Conservation (phyloP, 1,139 yeast species). For the Insectozyma bohioensis region DNA sequence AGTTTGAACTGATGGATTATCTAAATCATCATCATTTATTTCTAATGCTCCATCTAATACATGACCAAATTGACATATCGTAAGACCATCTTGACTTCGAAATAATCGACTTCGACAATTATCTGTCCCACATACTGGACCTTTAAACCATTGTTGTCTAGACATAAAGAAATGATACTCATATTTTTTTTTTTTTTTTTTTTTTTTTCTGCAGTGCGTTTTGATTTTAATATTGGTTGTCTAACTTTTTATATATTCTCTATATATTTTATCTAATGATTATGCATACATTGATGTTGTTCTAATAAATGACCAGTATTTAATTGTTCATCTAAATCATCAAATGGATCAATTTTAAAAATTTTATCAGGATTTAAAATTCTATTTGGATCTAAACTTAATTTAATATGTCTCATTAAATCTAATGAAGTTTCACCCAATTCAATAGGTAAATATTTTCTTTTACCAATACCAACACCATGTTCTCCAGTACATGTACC, state of each 20-base stretch:
- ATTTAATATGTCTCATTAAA: constrained; percentile 39
- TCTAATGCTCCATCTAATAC: constrained; percentile 80
- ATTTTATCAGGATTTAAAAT: constrained; percentile 38
- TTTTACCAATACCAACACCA: constrained; percentile 48
- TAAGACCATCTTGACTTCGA: constrained; percentile 69
- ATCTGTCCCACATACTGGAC: constrained; percentile 84
- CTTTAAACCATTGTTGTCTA: constrained; percentile 54
- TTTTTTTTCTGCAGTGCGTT: too few relatives aligned
- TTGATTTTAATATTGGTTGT: too few relatives aligned
- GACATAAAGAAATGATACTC: constrained; percentile 11
- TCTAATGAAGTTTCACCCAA: constrained; percentile 39
- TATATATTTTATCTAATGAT: constrained; percentile 9
- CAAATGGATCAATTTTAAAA: constrained; percentile 38
- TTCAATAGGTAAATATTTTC: constrained; percentile 37
- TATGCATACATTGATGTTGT: constrained; percentile 12
- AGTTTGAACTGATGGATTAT: constrained; percentile 47
- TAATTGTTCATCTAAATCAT: constrained; percentile 32
- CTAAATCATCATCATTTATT: constrained; percentile 77
- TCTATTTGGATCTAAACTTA: constrained; percentile 30
- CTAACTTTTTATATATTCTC: too few relatives aligned
- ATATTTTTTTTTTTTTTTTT: constrained; percentile 1
- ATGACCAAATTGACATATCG: constrained; percentile 88
- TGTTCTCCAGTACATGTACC: constrained; percentile 52
- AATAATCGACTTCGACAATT: constrained; percentile 83
- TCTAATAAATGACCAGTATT: constrained; percentile 22